phyloP scores from a whole-genome alignment of 192 early-diverging fungal species.

The Coemansia sp. region DNA sequence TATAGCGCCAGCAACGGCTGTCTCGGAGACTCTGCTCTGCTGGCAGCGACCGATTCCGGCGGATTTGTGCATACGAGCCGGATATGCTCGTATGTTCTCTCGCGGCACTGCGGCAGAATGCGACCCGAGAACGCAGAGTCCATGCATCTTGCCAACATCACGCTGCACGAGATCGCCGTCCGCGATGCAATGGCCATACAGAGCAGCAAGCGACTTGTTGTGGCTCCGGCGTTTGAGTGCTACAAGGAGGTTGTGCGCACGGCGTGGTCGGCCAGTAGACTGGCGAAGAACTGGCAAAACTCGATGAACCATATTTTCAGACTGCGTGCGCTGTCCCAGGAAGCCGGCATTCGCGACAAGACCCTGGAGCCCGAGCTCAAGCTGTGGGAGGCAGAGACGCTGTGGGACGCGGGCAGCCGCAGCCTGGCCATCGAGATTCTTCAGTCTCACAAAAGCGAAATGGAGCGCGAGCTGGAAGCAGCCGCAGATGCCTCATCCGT shows the following conservation, averaged over 20 bases:
- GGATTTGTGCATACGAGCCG: constrained; percentile 26
- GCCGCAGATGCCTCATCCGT: neutral
- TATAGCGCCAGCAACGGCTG: neutral
- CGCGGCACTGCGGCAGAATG: constrained; percentile 10
- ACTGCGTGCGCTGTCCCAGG: constrained; percentile 16
- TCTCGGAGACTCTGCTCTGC: neutral
- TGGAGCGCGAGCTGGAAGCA: constrained; percentile 16
- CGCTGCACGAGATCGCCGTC: constrained; percentile 41
- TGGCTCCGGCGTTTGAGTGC: constrained; percentile 8
- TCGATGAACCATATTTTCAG: constrained; percentile 47
- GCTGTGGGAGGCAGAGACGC: constrained; percentile 51
- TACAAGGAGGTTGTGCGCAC: constrained; percentile 33
- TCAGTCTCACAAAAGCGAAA: constrained; percentile 28
- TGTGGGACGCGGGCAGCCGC: constrained; percentile 45
- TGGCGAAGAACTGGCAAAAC: constrained; percentile 39
- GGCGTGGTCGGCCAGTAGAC: constrained; percentile 32
- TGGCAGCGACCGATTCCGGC: neutral
- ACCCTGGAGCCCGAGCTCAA: constrained; percentile 27
- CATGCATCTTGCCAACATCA: constrained; percentile 27
- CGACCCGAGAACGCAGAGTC: constrained; percentile 17
- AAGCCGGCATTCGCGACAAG: neutral
- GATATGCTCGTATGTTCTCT: constrained; percentile 22
- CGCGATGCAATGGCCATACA: constrained; percentile 10
- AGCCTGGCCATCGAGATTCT: constrained; percentile 40
- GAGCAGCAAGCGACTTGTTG: neutral